Conservation (phyloP, 2,329 filamentous ascomycete species). For the Aspergillus persii region DNA sequence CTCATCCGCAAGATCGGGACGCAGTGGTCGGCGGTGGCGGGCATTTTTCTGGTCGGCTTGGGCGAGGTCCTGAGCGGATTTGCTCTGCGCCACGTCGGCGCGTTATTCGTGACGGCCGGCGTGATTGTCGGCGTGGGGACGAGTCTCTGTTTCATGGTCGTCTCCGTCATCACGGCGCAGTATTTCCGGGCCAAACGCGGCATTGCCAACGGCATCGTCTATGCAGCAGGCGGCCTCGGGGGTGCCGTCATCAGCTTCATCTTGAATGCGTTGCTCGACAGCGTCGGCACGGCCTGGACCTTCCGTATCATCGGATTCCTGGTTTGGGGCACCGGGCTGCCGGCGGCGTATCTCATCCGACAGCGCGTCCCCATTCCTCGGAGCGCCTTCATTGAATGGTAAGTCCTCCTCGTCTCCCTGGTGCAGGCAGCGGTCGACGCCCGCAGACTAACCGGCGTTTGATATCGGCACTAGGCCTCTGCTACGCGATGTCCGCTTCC, state of each 20-base stretch:
- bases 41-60: constrained; percentile 51
- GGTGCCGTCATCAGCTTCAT: constrained; percentile 54
- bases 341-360: constrained; percentile 53
- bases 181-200: constrained; percentile 57
- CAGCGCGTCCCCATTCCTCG: constrained; percentile 36
- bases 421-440: too few relatives aligned
- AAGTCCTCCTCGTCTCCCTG: constrained; percentile 7
- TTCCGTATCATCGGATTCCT: constrained; percentile 47
- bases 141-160: constrained; percentile 45
- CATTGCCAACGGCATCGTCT: constrained; percentile 51
- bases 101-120: constrained; percentile 51
- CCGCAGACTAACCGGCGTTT: not conserved
- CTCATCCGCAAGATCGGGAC: constrained; percentile 52
- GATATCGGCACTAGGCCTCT: constrained; percentile 39
- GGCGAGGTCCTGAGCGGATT: constrained; percentile 52
- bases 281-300: constrained; percentile 42
- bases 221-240: constrained; percentile 51
- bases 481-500: constrained; percentile 54
- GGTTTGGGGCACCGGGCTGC: constrained; percentile 54
- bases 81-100: constrained; percentile 44
- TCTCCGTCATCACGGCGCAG: constrained; percentile 52
- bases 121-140: constrained; percentile 48
- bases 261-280: constrained; percentile 44
- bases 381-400: constrained; percentile 52
- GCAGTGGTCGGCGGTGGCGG: constrained; percentile 47